These are phyloP conservation scores for Penicillium pancosmium DNA, from an alignment of 495 filamentous ascomycete genomes.

Conservation along the genomic window DNA sequence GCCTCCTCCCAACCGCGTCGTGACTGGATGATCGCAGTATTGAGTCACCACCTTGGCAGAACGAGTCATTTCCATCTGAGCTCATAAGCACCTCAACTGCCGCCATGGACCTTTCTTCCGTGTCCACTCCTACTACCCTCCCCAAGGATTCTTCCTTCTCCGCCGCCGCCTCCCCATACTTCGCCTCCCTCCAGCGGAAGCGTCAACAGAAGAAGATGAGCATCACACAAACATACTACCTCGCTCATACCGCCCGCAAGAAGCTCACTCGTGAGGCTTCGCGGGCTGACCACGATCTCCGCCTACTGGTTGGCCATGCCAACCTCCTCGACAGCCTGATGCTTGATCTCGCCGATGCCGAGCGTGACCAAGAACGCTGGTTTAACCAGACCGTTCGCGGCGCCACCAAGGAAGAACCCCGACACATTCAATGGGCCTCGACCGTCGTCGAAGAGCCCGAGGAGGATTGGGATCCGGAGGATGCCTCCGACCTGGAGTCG, in stretches of 20 bases:
- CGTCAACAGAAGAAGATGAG: slow-evolving; percentile 82
- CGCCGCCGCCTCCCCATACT: slow-evolving; percentile 34
- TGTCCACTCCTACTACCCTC: slow-evolving; percentile 8
- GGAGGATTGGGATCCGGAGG: slow-evolving; percentile 70
- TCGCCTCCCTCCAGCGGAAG: slow-evolving; percentile 33
- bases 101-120: slow-evolving; percentile 24
- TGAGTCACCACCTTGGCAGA: slow-evolving; percentile 41
- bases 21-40: slow-evolving; percentile 31
- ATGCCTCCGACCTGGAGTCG: slow-evolving; percentile 55
- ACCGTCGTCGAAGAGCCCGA: slow-evolving; percentile 72
- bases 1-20: slow-evolving; percentile 19
- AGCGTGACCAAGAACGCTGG: slow-evolving; percentile 95
- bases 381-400: slow-evolving; percentile 93
- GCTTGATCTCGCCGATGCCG: slow-evolving; percentile 92
- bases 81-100: slow-evolving; percentile 34
- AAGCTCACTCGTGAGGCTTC: slow-evolving; percentile 94
- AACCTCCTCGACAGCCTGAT: slow-evolving; percentile 96
- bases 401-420: slow-evolving; percentile 62
- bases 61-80: slow-evolving; percentile 31
- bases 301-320: slow-evolving; percentile 93
- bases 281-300: slow-evolving; percentile 88
- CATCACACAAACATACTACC: slow-evolving; percentile 95
- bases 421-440: slow-evolving; percentile 89
- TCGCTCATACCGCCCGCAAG: slow-evolving; percentile 90
- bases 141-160: slow-evolving; percentile 30